Evolutionary conservation across 805 yeast genomes (phyloP).

Genomic region (Kodamaea sagamina): DNA sequence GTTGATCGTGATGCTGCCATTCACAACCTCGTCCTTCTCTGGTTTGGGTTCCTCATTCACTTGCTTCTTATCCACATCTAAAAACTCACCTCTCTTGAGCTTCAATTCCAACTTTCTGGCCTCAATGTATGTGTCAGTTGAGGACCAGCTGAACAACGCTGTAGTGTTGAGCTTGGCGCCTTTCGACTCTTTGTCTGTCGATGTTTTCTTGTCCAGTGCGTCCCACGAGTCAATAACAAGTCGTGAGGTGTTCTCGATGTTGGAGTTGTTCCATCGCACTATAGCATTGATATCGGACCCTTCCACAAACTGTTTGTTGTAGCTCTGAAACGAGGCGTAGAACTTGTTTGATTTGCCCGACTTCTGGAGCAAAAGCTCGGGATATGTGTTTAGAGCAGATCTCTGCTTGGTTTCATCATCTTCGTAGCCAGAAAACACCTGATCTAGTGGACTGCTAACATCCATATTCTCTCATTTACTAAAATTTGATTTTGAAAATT

Average conservation of each 20-base stretch:
- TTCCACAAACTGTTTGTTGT: constrained; percentile 35
- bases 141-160: constrained; percentile 46
- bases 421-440: constrained; percentile 5
- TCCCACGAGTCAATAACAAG: constrained; percentile 28
- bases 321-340: constrained; percentile 36
- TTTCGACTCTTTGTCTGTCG: constrained; percentile 11
- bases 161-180: constrained; percentile 23
- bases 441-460: constrained; percentile 1
- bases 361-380: constrained; percentile 38
- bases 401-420: neutral
- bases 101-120: constrained; percentile 31
- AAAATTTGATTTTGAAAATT: neutral
- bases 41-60: neutral
- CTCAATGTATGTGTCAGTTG: constrained; percentile 40
- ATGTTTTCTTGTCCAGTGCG: constrained; percentile 16
- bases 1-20: constrained; percentile 14
- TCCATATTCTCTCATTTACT: neutral
- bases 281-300: constrained; percentile 14
- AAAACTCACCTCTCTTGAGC: constrained; percentile 9
- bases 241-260: constrained; percentile 24
- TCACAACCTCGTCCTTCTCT: constrained; percentile 5
- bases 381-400: constrained; percentile 20
- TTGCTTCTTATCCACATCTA: neutral
- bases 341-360: constrained; percentile 31
- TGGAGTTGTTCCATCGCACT: constrained; percentile 35